Conservation (phyloP, 2,329 filamentous ascomycete species). For the Pseudogymnoascus sp. region DNA sequence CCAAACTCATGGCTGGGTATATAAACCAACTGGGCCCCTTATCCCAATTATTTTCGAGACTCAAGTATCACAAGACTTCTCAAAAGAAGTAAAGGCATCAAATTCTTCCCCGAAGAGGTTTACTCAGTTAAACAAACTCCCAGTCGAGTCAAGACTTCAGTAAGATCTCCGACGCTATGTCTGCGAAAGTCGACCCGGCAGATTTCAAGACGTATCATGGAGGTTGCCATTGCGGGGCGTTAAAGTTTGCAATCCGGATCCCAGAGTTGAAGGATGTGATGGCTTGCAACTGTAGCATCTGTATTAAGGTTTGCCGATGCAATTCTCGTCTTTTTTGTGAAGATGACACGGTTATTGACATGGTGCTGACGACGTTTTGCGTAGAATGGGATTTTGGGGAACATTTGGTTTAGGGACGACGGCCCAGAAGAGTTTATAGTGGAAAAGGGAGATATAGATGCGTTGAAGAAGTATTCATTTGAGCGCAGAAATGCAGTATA, state of each 20-base stretch:
- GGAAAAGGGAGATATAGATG: background rate
- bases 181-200: background rate
- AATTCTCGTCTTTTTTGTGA: slow-evolving; percentile 23
- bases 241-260: slow-evolving; percentile 43
- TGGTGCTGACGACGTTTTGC: background rate
- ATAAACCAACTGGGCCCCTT: background rate
- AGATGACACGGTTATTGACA: background rate
- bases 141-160: background rate
- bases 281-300: slow-evolving; percentile 63
- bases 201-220: slow-evolving; percentile 37
- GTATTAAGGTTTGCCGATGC: slow-evolving; percentile 43
- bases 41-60: background rate
- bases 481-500: background rate
- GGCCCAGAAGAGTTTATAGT: background rate
- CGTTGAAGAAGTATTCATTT: background rate
- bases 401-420: background rate
- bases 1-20: background rate
- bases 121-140: background rate
- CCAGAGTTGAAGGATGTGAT: slow-evolving; percentile 50
- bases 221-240: slow-evolving; percentile 51
- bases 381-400: background rate
- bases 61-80: background rate
- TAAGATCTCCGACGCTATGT: background rate
- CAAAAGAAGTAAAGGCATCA: background rate
- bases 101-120: background rate